Conservation (phyloP, 2,329 filamentous ascomycete species). For the Bipolaris victoriae region DNA sequence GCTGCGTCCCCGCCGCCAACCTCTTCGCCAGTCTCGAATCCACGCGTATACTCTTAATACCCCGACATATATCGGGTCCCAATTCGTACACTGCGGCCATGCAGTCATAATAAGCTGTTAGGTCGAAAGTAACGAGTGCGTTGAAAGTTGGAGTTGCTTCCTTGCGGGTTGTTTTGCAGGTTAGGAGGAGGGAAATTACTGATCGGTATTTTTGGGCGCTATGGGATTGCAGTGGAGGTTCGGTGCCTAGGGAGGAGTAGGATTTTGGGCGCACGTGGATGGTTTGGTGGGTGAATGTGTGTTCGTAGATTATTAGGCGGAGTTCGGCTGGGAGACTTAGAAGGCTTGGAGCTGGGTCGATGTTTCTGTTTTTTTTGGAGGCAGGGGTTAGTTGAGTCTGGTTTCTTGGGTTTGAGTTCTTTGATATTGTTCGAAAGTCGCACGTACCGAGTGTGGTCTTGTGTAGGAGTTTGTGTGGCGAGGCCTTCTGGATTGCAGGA, state of each 20-base stretch:
- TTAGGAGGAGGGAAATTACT: conserved; percentile 1
- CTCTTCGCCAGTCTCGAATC: conserved; percentile 4
- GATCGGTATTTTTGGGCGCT: conserved; percentile 2
- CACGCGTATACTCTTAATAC: conserved; percentile 4
- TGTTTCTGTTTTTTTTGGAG: not conserved
- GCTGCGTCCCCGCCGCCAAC: conserved; percentile 1
- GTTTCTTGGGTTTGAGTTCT: too few species aligned
- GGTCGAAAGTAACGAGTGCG: conserved; percentile 7
- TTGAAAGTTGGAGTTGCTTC: conserved; percentile 9
- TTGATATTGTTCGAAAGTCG: not conserved
- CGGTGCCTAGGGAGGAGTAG: conserved; percentile 1
- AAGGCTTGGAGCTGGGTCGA: not conserved
- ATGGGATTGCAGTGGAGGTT: not conserved
- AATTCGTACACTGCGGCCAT: conserved; percentile 11
- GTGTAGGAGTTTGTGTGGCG: not conserved
- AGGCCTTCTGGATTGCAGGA: not conserved
- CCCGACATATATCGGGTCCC: conserved; percentile 1
- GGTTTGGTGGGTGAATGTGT: conserved; percentile 7
- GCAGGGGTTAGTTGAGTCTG: too few species aligned
- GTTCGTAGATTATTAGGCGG: conserved; percentile 14
- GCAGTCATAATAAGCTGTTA: conserved; percentile 5
- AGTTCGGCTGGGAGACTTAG: conserved; percentile 9
- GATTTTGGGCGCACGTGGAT: conserved; percentile 7
- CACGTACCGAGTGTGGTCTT: not conserved
- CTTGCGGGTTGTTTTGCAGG: conserved; percentile 1